Percentiles rank a stretch among this genome's conserved stretches.
Conservation (phyloP, 225 moss, liverwort and hornwort species). For the Thuidium tamariscinum region DNA sequence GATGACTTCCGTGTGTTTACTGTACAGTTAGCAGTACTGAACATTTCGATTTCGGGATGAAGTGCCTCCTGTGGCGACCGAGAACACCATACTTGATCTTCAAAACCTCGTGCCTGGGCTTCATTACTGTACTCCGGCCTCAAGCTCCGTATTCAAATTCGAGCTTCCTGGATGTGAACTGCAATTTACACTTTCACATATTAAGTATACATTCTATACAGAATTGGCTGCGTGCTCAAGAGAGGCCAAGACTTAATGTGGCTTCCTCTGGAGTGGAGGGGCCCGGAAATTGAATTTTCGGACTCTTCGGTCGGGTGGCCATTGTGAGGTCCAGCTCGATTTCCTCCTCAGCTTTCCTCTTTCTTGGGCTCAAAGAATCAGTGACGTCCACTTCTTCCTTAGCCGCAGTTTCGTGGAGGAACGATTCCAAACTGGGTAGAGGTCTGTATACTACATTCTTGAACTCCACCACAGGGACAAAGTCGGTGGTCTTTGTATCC, state of each 20-base stretch:
- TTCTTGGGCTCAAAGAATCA: neutral
- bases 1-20: neutral
- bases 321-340: conserved; percentile 25
- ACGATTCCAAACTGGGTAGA: neutral
- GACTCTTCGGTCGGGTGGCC: conserved; percentile 9
- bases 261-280: conserved; percentile 27
- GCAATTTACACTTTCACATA: neutral
- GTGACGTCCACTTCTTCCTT: neutral
- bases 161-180: neutral
- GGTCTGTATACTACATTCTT: neutral
- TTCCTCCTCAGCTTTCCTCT: neutral
- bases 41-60: neutral
- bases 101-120: conserved; percentile 1
- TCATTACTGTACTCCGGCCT: neutral
- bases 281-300: neutral
- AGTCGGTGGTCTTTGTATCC: neutral
- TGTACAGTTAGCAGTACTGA: neutral
- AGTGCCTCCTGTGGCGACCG: neutral
- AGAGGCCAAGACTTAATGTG: conserved; percentile 4
- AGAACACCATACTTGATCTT: neutral
- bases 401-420: neutral
- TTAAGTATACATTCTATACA: neutral
- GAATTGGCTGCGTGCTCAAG: neutral
- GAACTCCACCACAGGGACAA: neutral
- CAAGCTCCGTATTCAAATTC: neutral